Conservation (phyloP, 768 basidiomycete species). For the Amyloporia xantha region DNA sequence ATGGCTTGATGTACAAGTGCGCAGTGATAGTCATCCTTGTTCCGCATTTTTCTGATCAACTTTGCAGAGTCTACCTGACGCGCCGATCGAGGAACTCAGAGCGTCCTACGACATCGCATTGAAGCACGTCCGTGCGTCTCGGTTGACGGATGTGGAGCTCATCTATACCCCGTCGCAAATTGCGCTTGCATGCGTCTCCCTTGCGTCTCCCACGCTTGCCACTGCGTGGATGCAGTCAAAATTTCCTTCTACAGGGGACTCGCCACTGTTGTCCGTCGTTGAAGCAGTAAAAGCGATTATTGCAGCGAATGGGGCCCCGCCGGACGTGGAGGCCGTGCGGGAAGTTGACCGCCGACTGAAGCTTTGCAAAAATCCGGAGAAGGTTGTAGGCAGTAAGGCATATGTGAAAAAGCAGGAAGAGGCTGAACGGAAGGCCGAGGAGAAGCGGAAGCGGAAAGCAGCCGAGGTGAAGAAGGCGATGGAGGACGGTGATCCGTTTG, state of each 20-base stretch:
- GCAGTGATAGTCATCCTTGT: constrained; percentile 13
- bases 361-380: constrained; percentile 93
- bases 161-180: constrained; percentile 93
- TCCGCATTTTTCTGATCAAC: not conserved
- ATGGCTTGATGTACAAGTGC: constrained; percentile 82
- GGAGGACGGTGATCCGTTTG: constrained; percentile 65
- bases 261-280: constrained; percentile 32
- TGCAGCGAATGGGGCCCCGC: constrained; percentile 44
- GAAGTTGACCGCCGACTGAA: constrained; percentile 84
- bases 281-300: constrained; percentile 54
- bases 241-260: constrained; percentile 12
- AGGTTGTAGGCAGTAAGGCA: constrained; percentile 83
- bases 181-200: constrained; percentile 70
- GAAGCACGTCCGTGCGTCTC: constrained; percentile 64
- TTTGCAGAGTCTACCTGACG: constrained; percentile 30
- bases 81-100: constrained; percentile 41
- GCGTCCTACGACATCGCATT: constrained; percentile 61
- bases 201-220: constrained; percentile 55
- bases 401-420: constrained; percentile 68
- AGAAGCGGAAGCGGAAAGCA: constrained; percentile 48
- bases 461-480: constrained; percentile 48
- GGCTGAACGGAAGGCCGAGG: constrained; percentile 61
- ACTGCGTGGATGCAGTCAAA: constrained; percentile 54
- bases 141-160: constrained; percentile 87
- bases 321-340: constrained; percentile 80